A percentile compares a stretch with the other conserved stretches of the same genome.
Conservation (phyloP, 2,329 filamentous ascomycete genomes). For the Ascomycota sp. region DNA sequence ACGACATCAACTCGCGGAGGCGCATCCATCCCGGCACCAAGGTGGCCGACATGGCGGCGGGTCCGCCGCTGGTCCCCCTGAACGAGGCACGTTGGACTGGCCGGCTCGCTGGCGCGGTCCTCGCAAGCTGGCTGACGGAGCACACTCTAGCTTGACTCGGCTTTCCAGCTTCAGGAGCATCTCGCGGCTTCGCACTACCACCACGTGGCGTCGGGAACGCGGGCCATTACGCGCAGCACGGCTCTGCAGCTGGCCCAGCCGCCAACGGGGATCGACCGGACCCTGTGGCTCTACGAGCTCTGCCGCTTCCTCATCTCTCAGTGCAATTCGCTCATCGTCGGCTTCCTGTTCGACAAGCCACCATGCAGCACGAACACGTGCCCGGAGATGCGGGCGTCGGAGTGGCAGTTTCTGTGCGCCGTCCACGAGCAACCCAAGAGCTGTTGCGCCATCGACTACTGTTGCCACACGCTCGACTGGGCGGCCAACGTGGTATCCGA, state of each 20-base stretch:
- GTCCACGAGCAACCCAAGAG: slow-evolving; percentile 93
- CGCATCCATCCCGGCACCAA: slow-evolving; percentile 86
- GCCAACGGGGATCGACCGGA: slow-evolving; percentile 63
- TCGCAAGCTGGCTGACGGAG: slow-evolving; percentile 5
- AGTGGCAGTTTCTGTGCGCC: slow-evolving; percentile 98
- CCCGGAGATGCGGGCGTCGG: slow-evolving; percentile 92
- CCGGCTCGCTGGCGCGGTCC: background rate
- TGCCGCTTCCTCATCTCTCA: slow-evolving; percentile 90
- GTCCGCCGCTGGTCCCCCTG: slow-evolving; percentile 71
- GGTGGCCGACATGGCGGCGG: slow-evolving; percentile 79
- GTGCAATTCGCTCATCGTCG: slow-evolving; percentile 79
- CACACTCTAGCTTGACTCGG: slow-evolving; percentile 60
- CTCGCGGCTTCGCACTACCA: slow-evolving; percentile 79
- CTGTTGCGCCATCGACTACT: slow-evolving; percentile 97
- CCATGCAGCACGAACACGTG: slow-evolving; percentile 80
- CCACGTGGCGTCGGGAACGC: slow-evolving; percentile 46
- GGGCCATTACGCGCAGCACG: slow-evolving; percentile 55
- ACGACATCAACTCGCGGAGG: slow-evolving; percentile 55
- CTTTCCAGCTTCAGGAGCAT: slow-evolving; percentile 94
- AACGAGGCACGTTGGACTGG: slow-evolving; percentile 43
- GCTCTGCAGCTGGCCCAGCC: slow-evolving; percentile 60
- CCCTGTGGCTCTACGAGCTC: slow-evolving; percentile 93
- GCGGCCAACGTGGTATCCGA: slow-evolving; percentile 87
- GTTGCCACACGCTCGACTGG: slow-evolving; percentile 96
- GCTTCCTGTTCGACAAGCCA: slow-evolving; percentile 77